Conservation (phyloP, 192 early-diverging fungal species). For the Spinellus fusiger region DNA sequence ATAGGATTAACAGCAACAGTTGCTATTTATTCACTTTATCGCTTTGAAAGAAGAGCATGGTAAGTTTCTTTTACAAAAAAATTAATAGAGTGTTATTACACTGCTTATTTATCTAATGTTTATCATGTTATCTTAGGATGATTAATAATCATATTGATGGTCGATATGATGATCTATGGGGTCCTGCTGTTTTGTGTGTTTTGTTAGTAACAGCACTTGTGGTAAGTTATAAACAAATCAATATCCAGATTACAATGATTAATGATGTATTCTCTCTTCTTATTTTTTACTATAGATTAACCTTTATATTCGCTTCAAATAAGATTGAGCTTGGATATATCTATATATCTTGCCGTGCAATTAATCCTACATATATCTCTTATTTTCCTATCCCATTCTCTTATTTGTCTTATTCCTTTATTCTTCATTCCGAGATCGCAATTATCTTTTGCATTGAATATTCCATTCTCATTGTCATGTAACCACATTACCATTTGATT, state of each 20-base stretch:
- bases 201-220: constrained; percentile 57
- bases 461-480: neutral
- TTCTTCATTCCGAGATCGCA: neutral
- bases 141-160: constrained; percentile 36
- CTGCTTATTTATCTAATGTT: neutral
- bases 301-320: constrained; percentile 29
- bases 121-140: constrained; percentile 22
- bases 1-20: constrained; percentile 21
- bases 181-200: constrained; percentile 66
- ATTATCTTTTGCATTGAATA: too few relatives aligned
- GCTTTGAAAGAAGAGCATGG: constrained; percentile 30
- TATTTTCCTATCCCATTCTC: too few relatives aligned
- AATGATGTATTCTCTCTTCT: neutral
- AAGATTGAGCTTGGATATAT: neutral
- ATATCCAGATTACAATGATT: neutral
- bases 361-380: too few relatives aligned
- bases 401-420: neutral
- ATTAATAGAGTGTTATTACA: neutral
- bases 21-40: constrained; percentile 30
- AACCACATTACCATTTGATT: too few relatives aligned
- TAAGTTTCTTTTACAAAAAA: neutral
- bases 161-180: constrained; percentile 73
- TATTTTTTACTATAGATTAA: constrained; percentile 9
- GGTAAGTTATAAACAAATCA: constrained; percentile 14
- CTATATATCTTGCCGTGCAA: too few relatives aligned